phyloP scores from a whole-genome alignment of 345 rosid species.

The Excoecaria agallocha region DNA sequence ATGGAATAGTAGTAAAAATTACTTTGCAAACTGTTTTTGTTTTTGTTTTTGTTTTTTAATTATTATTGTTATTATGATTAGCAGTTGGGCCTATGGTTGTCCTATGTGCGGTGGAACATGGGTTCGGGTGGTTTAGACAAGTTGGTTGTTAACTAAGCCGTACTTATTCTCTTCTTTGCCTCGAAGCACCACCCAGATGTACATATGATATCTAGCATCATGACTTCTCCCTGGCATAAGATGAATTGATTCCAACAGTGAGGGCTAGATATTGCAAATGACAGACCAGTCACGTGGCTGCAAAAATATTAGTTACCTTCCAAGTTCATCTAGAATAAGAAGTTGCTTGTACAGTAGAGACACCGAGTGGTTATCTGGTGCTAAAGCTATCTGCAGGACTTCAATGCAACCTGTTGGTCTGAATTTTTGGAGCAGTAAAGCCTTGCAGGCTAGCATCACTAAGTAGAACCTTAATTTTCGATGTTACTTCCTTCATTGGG shows the following conservation, averaged over 20 bases:
- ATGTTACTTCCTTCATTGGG: neutral
- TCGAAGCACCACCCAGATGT: neutral
- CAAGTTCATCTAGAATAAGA: neutral
- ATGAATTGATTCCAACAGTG: neutral
- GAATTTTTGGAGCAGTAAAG: neutral
- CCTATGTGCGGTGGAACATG: slow-evolving; percentile 99
- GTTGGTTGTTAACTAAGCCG: neutral
- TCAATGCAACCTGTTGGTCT: neutral
- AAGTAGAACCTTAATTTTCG: neutral
- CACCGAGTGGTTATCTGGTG: neutral
- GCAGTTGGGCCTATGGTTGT: slow-evolving; percentile 95
- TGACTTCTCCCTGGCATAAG: neutral
- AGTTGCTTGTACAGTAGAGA: neutral
- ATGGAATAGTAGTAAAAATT: no score
- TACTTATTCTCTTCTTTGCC: neutral
- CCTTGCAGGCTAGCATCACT: neutral
- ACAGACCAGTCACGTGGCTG: neutral
- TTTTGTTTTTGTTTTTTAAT: no score
- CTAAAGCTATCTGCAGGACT: neutral
- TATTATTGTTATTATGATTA: no score
- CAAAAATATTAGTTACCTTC: neutral
- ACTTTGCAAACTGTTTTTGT: no score
- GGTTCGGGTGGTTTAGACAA: slow-evolving; percentile 81
- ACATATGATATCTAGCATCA: neutral
- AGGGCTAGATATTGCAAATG: neutral